Percentiles rank a stretch among this genome's conserved stretches.
These are phyloP conservation scores for Trichosanthes cucumerina DNA, from an alignment of 306 rosid genomes.

Conservation along the genomic window DNA sequence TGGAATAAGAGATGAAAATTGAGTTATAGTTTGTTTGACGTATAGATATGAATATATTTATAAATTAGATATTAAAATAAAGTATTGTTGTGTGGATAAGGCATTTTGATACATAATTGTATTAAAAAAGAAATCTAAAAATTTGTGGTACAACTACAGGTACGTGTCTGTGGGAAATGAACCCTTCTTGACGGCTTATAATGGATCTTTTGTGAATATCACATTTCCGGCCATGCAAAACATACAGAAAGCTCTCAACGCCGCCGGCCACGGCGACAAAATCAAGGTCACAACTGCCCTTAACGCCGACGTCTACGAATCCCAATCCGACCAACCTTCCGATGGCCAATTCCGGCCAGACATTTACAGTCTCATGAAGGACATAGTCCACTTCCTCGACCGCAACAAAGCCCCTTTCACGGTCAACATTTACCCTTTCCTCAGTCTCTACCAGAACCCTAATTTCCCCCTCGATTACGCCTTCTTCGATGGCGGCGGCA, in stretches of 20 bases:
- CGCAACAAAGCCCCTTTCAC: slow-evolving; percentile 40
- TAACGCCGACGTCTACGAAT: slow-evolving; percentile 71
- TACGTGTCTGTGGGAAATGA: slow-evolving; percentile 78
- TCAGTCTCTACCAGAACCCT: slow-evolving; percentile 36
- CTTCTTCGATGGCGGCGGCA: slow-evolving; percentile 27
- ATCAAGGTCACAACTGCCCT: slow-evolving; percentile 52
- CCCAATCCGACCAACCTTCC: slow-evolving; percentile 43
- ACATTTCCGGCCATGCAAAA: slow-evolving; percentile 65
- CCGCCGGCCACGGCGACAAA: slow-evolving; percentile 36
- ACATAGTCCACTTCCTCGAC: slow-evolving; percentile 32
- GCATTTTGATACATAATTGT: neutral
- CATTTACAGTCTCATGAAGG: slow-evolving; percentile 17
- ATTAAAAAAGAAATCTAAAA: neutral
- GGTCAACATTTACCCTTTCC: slow-evolving; percentile 78
- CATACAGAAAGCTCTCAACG: slow-evolving; percentile 50
- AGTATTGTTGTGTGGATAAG: no score
- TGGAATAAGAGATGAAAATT: no score
- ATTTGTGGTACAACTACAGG: slow-evolving; percentile 16
- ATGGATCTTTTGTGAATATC: slow-evolving; percentile 18
- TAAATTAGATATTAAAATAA: no score
- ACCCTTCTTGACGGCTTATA: slow-evolving; percentile 52
- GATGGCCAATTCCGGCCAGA: slow-evolving; percentile 44
- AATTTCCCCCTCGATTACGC: slow-evolving; percentile 51
- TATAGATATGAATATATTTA: no score
- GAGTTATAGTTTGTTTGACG: no score